A percentile compares a stretch with the other conserved stretches of the same genome.
Evolutionary conservation across 345 rosid species (phyloP).

Genomic region (Lepidium sativum): DNA sequence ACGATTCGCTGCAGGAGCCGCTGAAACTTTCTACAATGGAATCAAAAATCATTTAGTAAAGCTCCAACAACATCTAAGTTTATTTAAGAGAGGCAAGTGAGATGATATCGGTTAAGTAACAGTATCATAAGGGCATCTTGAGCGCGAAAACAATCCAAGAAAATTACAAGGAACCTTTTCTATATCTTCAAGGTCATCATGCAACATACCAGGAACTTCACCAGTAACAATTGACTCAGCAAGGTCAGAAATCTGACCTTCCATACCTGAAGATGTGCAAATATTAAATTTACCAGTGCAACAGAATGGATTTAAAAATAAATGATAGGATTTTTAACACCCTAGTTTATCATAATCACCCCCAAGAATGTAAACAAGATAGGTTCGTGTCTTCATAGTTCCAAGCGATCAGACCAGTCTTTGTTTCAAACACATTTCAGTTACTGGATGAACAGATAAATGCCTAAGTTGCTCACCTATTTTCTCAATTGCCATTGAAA

Average conservation of each 20-base stretch:
- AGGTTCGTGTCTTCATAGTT: background rate
- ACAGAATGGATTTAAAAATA: background rate
- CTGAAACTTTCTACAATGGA: slow-evolving; percentile 11
- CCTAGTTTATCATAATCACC: background rate
- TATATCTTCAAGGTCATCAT: slow-evolving; percentile 6
- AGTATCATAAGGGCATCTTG: background rate
- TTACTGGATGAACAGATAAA: background rate
- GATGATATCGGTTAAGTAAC: no score
- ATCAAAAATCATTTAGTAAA: background rate
- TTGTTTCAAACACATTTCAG: background rate
- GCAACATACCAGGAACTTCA: slow-evolving; percentile 26
- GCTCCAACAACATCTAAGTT: background rate
- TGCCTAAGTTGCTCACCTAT: slow-evolving; percentile 44
- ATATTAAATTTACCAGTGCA: background rate
- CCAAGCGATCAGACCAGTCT: background rate
- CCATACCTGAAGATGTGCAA: slow-evolving; percentile 45
- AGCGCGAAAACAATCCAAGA: background rate
- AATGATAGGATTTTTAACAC: background rate
- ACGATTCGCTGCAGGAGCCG: background rate
- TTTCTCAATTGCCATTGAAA: slow-evolving; percentile 79
- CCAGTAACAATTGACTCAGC: slow-evolving; percentile 63
- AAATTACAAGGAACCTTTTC: slow-evolving; percentile 2
- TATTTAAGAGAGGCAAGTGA: background rate
- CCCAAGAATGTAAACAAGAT: background rate
- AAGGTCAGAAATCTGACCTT: slow-evolving; percentile 54